Evolutionary conservation across 441 rosid species (phyloP), one percentile per base, ranked within the genome.

Genomic region (Croton laevigatus): DNA sequence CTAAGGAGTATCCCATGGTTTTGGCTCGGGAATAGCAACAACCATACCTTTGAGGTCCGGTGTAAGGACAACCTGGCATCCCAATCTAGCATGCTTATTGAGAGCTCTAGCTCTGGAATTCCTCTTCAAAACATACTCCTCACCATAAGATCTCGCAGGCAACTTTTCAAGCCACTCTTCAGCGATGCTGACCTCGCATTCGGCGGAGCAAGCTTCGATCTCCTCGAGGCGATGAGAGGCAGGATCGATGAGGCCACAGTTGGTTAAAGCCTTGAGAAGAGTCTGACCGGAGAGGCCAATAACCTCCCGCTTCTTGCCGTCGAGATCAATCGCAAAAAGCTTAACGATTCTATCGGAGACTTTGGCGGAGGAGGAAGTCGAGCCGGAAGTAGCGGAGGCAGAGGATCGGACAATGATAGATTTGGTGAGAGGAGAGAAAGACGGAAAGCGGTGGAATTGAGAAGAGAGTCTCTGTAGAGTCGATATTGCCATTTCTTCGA

Each of bases 1-100:
- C 89, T 89, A 94, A 13, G 96, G 97, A 66, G 77, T 92, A 71
- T 94, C 99, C 98, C 97, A 94, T 23, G 99, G 97, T 80, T 85
- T 94, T 9, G 97, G 90, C 79, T 94, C 98, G 34, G 99, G 96
- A 54, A 94, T 89, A 4, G 98, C 97, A 20, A 92, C 97, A 7
- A 94, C 97, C 99, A 94, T 94, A 80, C 96, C 97, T 87, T 92
- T 86, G 54, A 94, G 94, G 62, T 84, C 88, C 61, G 52, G 85
- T 9, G 85, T 83, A 55, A 94, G 81, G 66, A 94, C 87, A 69
- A 94, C 91, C 84, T 92, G 99, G 62, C 99, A 94, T 3, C 98
- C 94, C 42, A 92, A 80, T 49, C 99, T 82, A 3, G 97, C 87
- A 71, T 94, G 97, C 82, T 86, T 86, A 76, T 94, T 94, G 87